A percentile compares a stretch with the other conserved stretches of the same genome.
These are phyloP conservation scores for Fusarium sp. DNA, from an alignment of 2,329 filamentous ascomycete genomes.

Conservation along the genomic window DNA sequence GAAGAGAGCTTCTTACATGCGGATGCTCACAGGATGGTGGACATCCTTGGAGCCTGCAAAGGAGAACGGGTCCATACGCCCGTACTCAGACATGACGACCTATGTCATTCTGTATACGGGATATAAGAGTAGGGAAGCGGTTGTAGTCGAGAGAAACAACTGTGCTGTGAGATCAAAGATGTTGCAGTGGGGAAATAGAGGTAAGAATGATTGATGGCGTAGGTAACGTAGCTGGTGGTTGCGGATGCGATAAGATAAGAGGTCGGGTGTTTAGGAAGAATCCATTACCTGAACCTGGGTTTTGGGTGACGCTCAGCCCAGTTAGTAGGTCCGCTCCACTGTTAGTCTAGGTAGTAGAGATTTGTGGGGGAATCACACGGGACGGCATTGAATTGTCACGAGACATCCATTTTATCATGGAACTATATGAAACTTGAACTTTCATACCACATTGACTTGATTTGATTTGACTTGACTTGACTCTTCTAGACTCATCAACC, in stretches of 20 bases:
- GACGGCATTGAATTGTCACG: not conserved
- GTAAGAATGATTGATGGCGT: not conserved
- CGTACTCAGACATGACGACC: slow-evolving; percentile 54
- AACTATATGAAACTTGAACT: not conserved
- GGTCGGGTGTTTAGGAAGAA: not conserved
- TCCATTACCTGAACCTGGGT: not conserved
- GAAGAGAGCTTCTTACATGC: slow-evolving; percentile 61
- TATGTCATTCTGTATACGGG: slow-evolving; percentile 44
- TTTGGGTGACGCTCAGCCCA: not conserved
- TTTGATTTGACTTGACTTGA: not conserved
- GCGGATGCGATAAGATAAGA: not conserved
- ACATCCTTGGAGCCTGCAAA: slow-evolving; percentile 92
- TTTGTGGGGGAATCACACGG: slow-evolving; percentile 2
- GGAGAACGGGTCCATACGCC: slow-evolving; percentile 90
- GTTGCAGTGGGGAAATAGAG: not conserved
- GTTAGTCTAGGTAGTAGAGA: not conserved
- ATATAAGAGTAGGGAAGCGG: not conserved
- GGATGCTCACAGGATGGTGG: slow-evolving; percentile 75
- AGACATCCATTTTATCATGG: not conserved
- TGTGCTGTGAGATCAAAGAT: not conserved
- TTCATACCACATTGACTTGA: not conserved
- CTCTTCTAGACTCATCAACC: not conserved
- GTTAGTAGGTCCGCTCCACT: not conserved
- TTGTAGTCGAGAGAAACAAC: not conserved
- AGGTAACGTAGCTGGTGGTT: not conserved